Base-by-base conservation (phyloP, 2,329 filamentous ascomycete species). In the Fusarium gaditjirri region DNA sequence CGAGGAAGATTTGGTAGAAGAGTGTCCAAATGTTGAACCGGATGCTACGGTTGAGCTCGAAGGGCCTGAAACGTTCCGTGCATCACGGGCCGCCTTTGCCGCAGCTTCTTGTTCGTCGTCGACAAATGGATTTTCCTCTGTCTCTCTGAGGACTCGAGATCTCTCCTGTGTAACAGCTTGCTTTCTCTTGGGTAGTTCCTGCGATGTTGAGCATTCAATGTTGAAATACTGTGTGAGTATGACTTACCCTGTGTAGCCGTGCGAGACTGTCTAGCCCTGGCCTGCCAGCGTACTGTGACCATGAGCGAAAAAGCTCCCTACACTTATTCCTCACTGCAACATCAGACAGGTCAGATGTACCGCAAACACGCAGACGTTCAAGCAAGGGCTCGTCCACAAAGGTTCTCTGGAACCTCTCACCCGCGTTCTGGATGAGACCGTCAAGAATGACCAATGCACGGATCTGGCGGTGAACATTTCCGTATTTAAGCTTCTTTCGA, bases 401-500 rank as follows among this genome's bases (percentile, higher is more conserved):
- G 21, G 89, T 89, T 53, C 93, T 90, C 81, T 98, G 93, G 79
- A 98, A 98, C 17, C 92, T 90, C 17, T 92, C 87, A 3, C 95
- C 95, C 5, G 94, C 95, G 83, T 99, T 99, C 79, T 98, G 94
- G 68, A 99, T 96, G 42, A 99, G 87, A 44, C 93, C 95, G 80
- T 99, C 96, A 4, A 99, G 88, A 54, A 99, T 91, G 16, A 93
- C 92, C 27, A 99, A 88, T 39, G 96, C 93, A 66, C 96, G 90
- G 38, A 98, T 87, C 82, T 99, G 96, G 54, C 94, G 92, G 81
- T 98, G 95, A n/a, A 93, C 87, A 78, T 91, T 97, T 76, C 96
- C 96, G 82, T 99, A 98, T 85, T 99, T 99, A 87, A 99, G 89
- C 86, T 98, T 98, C 89, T 99, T 99, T 68, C 96, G 91, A 76